Evolutionary conservation across 164 flowering plant genomes (phyloP).

Genomic region (Pachysandra terminalis): DNA sequence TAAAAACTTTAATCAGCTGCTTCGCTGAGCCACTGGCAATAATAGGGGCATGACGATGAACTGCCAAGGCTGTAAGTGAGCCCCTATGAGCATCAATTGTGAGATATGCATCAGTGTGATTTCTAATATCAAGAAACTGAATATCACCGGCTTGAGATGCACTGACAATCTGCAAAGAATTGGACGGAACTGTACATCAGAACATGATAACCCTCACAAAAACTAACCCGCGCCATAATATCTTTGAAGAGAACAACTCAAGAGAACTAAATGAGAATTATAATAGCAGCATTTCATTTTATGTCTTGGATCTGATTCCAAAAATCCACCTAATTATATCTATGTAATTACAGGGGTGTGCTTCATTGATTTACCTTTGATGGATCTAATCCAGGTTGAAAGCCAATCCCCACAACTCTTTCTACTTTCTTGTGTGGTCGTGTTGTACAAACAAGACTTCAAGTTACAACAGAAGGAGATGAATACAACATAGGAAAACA

Average conservation of each 20-base stretch:
- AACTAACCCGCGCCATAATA: neutral
- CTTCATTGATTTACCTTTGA: slow-evolving; percentile 54
- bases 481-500: too few species aligned
- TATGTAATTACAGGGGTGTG: neutral
- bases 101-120: slow-evolving; percentile 44
- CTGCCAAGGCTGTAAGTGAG: slow-evolving; percentile 82
- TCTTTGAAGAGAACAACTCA: too few species aligned
- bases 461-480: slow-evolving; percentile 3
- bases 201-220: neutral
- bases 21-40: slow-evolving; percentile 81
- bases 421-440: slow-evolving; percentile 73
- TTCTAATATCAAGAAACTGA: slow-evolving; percentile 84
- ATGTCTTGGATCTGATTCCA: too few species aligned
- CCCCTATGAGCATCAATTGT: slow-evolving; percentile 85
- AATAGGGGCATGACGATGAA: slow-evolving; percentile 39
- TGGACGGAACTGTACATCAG: neutral
- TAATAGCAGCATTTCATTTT: too few species aligned
- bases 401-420: slow-evolving; percentile 84
- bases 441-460: slow-evolving; percentile 66
- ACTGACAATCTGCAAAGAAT: slow-evolving; percentile 48
- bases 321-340: neutral
- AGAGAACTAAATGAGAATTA: too few species aligned
- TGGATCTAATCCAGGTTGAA: slow-evolving; percentile 92
- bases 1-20: slow-evolving; percentile 48
- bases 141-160: slow-evolving; percentile 97